These are phyloP conservation scores for Forsythia suspensa DNA, from an alignment of 257 asterid genomes.

Conservation along the genomic window DNA sequence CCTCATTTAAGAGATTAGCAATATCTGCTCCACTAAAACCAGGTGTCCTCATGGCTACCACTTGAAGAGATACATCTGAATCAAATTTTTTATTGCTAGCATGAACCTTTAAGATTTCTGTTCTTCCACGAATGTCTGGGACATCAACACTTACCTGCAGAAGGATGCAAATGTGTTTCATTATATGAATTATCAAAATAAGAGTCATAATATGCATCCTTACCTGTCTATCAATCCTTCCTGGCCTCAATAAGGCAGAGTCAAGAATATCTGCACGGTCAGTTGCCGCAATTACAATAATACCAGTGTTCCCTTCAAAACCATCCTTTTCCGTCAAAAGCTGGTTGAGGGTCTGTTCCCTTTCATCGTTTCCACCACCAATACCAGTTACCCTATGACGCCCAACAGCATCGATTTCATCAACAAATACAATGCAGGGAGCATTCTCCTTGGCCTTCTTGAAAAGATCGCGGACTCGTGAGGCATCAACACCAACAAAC, in stretches of 20 bases:
- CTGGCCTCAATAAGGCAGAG: conserved; percentile 93
- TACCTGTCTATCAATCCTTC: conserved; percentile 98
- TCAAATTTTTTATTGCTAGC: conserved; percentile 83
- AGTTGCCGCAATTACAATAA: conserved; percentile 93
- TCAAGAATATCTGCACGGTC: conserved; percentile 98
- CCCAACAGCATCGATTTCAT: conserved; percentile 99
- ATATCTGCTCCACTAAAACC: conserved; percentile 99
- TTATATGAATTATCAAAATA: neutral
- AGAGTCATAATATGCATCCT: neutral
- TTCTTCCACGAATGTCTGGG: conserved; percentile 98
- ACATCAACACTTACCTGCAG: conserved; percentile 88
- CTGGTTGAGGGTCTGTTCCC: conserved; percentile 97
- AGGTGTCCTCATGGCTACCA: conserved; percentile 89
- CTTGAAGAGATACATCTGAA: conserved; percentile 86
- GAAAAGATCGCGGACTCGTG: conserved; percentile 96
- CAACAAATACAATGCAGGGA: conserved; percentile 95
- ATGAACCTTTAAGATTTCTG: conserved; percentile 92
- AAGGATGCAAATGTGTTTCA: conserved; percentile 13
- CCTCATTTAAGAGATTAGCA: conserved; percentile 95
- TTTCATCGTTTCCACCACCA: conserved; percentile 98
- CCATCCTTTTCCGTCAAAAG: conserved; percentile 99
- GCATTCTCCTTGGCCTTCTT: conserved; percentile 99
- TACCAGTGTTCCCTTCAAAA: conserved; percentile 96
- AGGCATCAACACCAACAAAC: conserved; percentile 99
- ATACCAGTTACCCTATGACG: conserved; percentile 98